These are phyloP conservation scores for Xylariaceae sp. DNA, from an alignment of 2,329 filamentous ascomycete genomes.

Conservation along the genomic window DNA sequence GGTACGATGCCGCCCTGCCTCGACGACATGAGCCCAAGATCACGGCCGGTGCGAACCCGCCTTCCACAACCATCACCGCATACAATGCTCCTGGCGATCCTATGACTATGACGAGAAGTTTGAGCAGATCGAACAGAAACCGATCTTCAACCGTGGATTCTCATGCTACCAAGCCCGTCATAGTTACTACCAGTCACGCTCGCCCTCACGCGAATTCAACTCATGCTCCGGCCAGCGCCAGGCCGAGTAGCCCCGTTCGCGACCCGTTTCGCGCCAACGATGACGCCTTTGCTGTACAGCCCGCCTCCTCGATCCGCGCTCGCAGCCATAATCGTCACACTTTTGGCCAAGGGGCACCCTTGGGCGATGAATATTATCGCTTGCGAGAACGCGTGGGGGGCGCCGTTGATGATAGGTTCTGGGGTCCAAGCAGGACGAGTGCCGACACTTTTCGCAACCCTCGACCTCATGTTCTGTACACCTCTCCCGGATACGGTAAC, in stretches of 20 bases:
- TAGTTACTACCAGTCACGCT: slow-evolving; percentile 50
- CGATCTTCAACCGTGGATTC: slow-evolving; percentile 50
- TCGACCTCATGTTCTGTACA: slow-evolving; percentile 43
- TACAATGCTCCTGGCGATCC: slow-evolving; percentile 54
- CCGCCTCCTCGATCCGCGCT: slow-evolving; percentile 52
- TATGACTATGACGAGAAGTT: slow-evolving; percentile 40
- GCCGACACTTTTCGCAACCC: slow-evolving; percentile 44
- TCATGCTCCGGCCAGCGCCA: slow-evolving; percentile 35
- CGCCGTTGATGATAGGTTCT: slow-evolving; percentile 37
- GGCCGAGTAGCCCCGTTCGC: slow-evolving; percentile 44
- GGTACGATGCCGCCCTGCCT: slow-evolving; percentile 31
- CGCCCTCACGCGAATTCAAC: slow-evolving; percentile 37
- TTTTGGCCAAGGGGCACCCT: slow-evolving; percentile 42
- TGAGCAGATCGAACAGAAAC: slow-evolving; percentile 39
- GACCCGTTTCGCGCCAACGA: slow-evolving; percentile 51
- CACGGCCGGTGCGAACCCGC: slow-evolving; percentile 23
- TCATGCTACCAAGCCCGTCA: slow-evolving; percentile 46
- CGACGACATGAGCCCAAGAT: slow-evolving; percentile 35
- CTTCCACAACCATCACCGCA: slow-evolving; percentile 46
- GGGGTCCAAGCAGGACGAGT: slow-evolving; percentile 33
- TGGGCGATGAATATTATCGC: slow-evolving; percentile 49
- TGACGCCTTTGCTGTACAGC: slow-evolving; percentile 46
- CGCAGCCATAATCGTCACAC: slow-evolving; percentile 41
- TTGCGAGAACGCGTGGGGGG: slow-evolving; percentile 42
- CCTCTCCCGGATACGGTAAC: slow-evolving; percentile 34